Percentiles rank a stretch among this genome's conserved stretches.
phyloP scores from a whole-genome alignment of 495 filamentous ascomycete genomes.

The Penicillium robsamsonii region DNA sequence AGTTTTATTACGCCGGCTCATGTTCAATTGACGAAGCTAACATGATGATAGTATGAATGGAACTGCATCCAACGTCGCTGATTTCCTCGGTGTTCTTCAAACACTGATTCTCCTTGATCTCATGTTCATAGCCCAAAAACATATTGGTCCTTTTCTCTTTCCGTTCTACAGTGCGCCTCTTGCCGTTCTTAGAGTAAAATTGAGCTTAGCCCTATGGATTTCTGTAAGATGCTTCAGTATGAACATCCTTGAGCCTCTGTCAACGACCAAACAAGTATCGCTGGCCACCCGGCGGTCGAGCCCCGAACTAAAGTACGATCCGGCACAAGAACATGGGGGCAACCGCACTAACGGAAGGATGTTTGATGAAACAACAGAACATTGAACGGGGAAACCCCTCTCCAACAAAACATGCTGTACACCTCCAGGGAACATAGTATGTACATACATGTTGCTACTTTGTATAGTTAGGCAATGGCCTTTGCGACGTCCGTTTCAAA shows the following conservation, averaged over 20 bases:
- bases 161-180: background rate
- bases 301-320: background rate
- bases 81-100: conserved; percentile 4
- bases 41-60: conserved; percentile 73
- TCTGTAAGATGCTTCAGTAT: background rate
- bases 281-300: background rate
- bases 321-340: background rate
- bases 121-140: background rate
- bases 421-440: background rate
- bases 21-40: conserved; percentile 14
- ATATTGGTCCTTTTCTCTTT: background rate
- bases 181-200: background rate
- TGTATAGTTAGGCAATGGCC: background rate
- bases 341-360: background rate
- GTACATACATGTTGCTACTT: background rate
- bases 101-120: background rate
- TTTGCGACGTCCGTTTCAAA: background rate
- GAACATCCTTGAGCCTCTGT: background rate
- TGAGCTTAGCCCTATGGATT: background rate
- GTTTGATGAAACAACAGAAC: background rate
- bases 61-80: conserved; percentile 68
- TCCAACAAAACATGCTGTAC: background rate
- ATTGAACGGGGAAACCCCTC: background rate
- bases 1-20: conserved; percentile 26
- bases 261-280: background rate